Conservation (phyloP, 2,329 filamentous ascomycete genomes). For the Tolypocladium capitatum region DNA sequence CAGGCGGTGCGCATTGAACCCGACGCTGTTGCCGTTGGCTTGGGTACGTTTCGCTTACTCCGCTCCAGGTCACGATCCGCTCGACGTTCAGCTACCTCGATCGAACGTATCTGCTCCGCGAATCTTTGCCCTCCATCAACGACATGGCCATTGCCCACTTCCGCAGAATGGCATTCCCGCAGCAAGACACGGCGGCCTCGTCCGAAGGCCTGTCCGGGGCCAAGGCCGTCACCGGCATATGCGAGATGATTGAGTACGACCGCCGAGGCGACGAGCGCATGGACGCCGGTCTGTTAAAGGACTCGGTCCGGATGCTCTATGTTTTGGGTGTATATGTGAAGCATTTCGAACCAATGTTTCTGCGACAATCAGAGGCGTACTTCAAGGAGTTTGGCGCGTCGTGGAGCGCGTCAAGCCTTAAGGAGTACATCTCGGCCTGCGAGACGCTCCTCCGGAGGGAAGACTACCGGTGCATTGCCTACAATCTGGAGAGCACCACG, state of each 20-base stretch:
- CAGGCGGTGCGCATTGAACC: slow-evolving; percentile 47
- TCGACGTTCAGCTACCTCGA: slow-evolving; percentile 93
- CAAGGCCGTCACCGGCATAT: slow-evolving; percentile 42
- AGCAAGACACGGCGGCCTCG: not conserved
- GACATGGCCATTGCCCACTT: slow-evolving; percentile 72
- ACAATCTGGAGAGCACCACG: slow-evolving; percentile 72
- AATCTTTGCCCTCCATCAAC: slow-evolving; percentile 57
- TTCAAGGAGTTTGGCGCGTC: slow-evolving; percentile 57
- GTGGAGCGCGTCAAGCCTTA: slow-evolving; percentile 50
- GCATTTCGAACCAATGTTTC: slow-evolving; percentile 65
- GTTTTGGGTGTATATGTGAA: slow-evolving; percentile 70
- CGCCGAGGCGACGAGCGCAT: slow-evolving; percentile 44
- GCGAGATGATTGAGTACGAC: slow-evolving; percentile 61
- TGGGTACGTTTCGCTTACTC: not conserved
- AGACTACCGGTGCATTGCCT: slow-evolving; percentile 62
- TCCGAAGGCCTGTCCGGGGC: slow-evolving; percentile 10
- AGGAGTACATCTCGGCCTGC: slow-evolving; percentile 62
- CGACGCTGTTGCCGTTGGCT: not conserved
- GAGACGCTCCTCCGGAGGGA: slow-evolving; percentile 59
- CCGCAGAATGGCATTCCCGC: slow-evolving; percentile 40
- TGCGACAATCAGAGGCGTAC: slow-evolving; percentile 54
- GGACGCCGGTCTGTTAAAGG: slow-evolving; percentile 53
- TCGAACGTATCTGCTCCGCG: slow-evolving; percentile 70
- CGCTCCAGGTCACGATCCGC: slow-evolving; percentile 53
- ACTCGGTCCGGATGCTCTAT: slow-evolving; percentile 70